phyloP scores from a whole-genome alignment of 1,284 basidiomycete genomes.

The Puccinia coronata region DNA sequence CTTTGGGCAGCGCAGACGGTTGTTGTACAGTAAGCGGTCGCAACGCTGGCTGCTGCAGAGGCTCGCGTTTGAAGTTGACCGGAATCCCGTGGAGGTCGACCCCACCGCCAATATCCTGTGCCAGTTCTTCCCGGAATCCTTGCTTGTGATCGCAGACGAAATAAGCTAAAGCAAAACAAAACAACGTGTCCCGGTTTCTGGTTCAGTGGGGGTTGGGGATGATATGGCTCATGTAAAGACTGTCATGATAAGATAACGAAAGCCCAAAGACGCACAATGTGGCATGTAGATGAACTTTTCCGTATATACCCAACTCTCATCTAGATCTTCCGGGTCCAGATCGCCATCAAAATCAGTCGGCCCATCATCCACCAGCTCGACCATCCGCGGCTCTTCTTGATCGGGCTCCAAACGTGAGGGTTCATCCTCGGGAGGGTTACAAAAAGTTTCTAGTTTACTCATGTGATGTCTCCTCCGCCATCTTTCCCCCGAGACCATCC shows the following conservation, averaged over 20 bases:
- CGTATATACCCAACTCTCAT: slow-evolving; percentile 65
- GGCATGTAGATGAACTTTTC: slow-evolving; percentile 61
- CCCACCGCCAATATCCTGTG: slow-evolving; percentile 15
- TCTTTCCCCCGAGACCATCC: slow-evolving; percentile 61
- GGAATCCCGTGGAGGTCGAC: slow-evolving; percentile 47
- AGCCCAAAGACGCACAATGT: slow-evolving; percentile 48
- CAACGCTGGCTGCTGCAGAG: slow-evolving; percentile 30
- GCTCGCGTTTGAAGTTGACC: slow-evolving; percentile 17
- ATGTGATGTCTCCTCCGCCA: slow-evolving; percentile 57
- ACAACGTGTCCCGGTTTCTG: slow-evolving; percentile 13
- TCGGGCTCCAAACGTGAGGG: slow-evolving; percentile 7
- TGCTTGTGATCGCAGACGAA: slow-evolving; percentile 69
- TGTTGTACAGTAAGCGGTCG: slow-evolving; percentile 49
- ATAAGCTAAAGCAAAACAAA: slow-evolving; percentile 63
- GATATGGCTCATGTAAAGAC: slow-evolving; percentile 62
- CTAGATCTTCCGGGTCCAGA: slow-evolving; percentile 64
- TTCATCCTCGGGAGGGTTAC: neutral
- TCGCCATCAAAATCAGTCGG: slow-evolving; percentile 62
- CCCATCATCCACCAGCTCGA: slow-evolving; percentile 39
- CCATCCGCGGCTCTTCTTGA: slow-evolving; percentile 48
- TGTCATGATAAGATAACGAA: slow-evolving; percentile 60
- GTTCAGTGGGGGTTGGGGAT: neutral
- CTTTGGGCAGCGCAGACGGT: slow-evolving; percentile 50
- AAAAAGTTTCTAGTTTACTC: slow-evolving; percentile 25
- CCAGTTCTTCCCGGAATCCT: slow-evolving; percentile 59